Conservation (phyloP, 1,284 basidiomycete species). For the Sanghuangporus baumii region DNA sequence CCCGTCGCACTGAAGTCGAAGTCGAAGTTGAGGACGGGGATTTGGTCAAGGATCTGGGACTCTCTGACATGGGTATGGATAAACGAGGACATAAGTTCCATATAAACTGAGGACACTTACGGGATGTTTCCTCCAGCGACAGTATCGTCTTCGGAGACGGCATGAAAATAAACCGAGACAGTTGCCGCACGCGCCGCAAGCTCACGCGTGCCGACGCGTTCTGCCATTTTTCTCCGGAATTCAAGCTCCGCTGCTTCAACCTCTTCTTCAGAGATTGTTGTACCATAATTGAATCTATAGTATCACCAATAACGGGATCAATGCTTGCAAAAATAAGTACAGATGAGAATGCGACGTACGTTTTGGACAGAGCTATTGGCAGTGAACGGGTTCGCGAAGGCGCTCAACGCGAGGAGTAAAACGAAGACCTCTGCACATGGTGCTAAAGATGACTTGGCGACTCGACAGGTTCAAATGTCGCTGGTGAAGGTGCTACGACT, state of each 20-base stretch:
- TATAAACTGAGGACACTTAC: constrained; percentile 27
- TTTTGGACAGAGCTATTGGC: neutral
- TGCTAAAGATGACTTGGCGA: neutral
- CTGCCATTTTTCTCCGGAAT: neutral
- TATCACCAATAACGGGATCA: neutral
- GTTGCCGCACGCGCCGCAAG: constrained; percentile 21
- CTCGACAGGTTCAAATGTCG: neutral
- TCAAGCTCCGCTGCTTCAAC: neutral
- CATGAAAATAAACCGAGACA: constrained; percentile 42
- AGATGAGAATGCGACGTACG: neutral
- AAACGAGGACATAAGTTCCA: constrained; percentile 14
- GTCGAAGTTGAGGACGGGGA: constrained; percentile 44
- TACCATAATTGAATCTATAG: neutral
- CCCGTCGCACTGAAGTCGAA: constrained; percentile 36
- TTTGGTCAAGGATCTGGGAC: constrained; percentile 35
- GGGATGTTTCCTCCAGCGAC: constrained; percentile 39
- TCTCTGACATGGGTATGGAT: constrained; percentile 24
- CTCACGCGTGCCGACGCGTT: neutral
- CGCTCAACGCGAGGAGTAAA: neutral
- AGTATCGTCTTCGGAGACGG: constrained; percentile 35
- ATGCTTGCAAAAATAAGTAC: neutral
- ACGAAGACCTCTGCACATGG: neutral
- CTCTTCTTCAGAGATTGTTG: neutral
- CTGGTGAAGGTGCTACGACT: neutral
- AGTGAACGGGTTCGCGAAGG: neutral